Evolutionary conservation across 2,329 filamentous ascomycete genomes (phyloP).

Genomic region (Aspergillus luchuensis): DNA sequence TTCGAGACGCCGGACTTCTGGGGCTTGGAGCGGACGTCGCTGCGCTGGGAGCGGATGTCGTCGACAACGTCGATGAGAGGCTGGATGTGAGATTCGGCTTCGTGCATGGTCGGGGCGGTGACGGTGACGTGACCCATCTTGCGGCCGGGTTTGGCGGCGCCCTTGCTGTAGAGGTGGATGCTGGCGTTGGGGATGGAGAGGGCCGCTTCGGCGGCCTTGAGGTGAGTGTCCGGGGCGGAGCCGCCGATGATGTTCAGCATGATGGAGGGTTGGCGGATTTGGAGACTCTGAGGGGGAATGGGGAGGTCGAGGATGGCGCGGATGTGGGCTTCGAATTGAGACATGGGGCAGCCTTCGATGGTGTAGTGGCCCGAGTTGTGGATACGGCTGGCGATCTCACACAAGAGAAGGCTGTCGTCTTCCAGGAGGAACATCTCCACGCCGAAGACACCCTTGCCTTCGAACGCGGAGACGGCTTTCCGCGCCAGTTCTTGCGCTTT

Average conservation of each 20-base stretch:
- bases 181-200: constrained; percentile 60
- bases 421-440: constrained; percentile 91
- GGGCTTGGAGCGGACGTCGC: constrained; percentile 38
- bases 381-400: constrained; percentile 79
- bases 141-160: constrained; percentile 75
- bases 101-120: constrained; percentile 66
- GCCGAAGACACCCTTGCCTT: constrained; percentile 90
- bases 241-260: constrained; percentile 61
- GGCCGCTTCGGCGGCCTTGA: constrained; percentile 58
- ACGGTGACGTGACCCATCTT: constrained; percentile 96
- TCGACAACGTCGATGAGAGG: constrained; percentile 76
- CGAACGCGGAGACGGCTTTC: constrained; percentile 75
- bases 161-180: constrained; percentile 91
- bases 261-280: constrained; percentile 51
- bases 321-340: constrained; percentile 90
- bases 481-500: constrained; percentile 75
- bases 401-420: constrained; percentile 73
- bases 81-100: constrained; percentile 68
- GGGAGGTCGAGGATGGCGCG: constrained; percentile 76
- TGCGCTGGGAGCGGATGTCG: constrained; percentile 67
- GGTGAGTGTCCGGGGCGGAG: constrained; percentile 64
- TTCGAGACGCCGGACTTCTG: constrained; percentile 34
- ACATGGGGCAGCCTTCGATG: constrained; percentile 86
- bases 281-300: constrained; percentile 54
- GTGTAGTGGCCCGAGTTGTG: constrained; percentile 96